Percentiles rank a stretch among this genome's conserved stretches.
Evolutionary conservation across 202 grass and related monocot genomes (phyloP).

Genomic region (Dendrocalamus latiflorus): DNA sequence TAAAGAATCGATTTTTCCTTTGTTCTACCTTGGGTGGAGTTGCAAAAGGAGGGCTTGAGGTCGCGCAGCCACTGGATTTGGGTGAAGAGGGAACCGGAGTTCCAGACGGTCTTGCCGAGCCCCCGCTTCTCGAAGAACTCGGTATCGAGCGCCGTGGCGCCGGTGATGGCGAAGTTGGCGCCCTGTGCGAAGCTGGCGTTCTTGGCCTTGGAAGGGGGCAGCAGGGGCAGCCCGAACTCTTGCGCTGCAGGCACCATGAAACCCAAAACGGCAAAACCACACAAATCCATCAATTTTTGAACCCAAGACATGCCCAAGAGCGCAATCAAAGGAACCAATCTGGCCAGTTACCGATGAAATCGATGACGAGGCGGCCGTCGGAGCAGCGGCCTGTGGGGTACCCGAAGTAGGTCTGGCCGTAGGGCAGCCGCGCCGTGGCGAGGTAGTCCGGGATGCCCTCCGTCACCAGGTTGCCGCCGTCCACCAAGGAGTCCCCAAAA

Average conservation of each 20-base stretch:
- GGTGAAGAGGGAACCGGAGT: constrained; percentile 64
- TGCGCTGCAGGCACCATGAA: constrained; percentile 39
- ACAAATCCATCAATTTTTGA: background rate
- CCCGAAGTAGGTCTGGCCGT: constrained; percentile 80
- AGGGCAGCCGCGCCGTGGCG: constrained; percentile 66
- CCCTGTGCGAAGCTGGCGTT: constrained; percentile 63
- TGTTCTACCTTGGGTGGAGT: constrained; percentile 46
- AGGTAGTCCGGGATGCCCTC: constrained; percentile 88
- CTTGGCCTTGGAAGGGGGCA: constrained; percentile 70
- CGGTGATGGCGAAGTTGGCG: constrained; percentile 84
- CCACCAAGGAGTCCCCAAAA: constrained; percentile 83
- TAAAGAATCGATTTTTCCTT: background rate
- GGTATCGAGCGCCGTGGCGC: constrained; percentile 75
- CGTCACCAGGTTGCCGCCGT: constrained; percentile 73
- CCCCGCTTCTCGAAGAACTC: constrained; percentile 64
- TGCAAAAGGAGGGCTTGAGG: constrained; percentile 67
- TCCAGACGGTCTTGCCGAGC: constrained; percentile 64
- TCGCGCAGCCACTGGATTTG: constrained; percentile 82
- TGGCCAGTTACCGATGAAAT: constrained; percentile 63
- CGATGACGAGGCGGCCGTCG: constrained; percentile 72
- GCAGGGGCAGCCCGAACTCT: constrained; percentile 61
- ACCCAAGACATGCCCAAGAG: background rate
- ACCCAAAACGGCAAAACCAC: background rate
- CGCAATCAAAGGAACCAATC: background rate
- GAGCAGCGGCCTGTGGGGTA: constrained; percentile 82